These are phyloP conservation scores for Plenodomus lindquistii DNA, from an alignment of 2,329 filamentous ascomycete species.

Conservation along the genomic window DNA sequence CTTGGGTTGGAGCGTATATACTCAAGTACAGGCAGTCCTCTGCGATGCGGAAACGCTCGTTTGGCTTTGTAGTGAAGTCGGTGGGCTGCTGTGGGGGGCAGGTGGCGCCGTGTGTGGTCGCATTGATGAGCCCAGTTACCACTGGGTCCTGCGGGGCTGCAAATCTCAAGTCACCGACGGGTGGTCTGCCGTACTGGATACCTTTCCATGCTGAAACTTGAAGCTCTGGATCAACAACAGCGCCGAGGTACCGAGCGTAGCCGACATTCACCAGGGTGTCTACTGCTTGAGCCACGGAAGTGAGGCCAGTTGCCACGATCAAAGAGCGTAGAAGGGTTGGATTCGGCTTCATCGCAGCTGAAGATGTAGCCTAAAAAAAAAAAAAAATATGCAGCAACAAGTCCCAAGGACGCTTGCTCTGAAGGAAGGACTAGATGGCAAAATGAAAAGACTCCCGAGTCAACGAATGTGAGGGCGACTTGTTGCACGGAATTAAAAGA, in stretches of 20 bases:
- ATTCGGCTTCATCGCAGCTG: background rate
- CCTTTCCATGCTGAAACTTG: constrained; percentile 73
- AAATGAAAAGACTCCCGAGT: background rate
- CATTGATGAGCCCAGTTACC: constrained; percentile 12
- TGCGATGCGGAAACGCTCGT: constrained; percentile 31
- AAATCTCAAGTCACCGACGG: constrained; percentile 68
- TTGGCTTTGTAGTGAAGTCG: constrained; percentile 23
- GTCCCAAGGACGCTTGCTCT: background rate
- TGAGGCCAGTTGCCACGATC: background rate
- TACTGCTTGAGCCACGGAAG: constrained; percentile 28
- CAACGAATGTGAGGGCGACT: background rate
- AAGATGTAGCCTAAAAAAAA: background rate
- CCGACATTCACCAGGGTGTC: constrained; percentile 59
- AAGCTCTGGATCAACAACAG: constrained; percentile 47
- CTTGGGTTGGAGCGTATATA: constrained; percentile 62
- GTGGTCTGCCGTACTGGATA: constrained; percentile 72
- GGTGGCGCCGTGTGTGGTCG: constrained; percentile 36
- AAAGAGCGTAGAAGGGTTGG: background rate
- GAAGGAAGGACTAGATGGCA: background rate
- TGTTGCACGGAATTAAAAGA: no score
- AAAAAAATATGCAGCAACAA: background rate
- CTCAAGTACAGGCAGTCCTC: constrained; percentile 75
- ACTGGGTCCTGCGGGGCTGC: constrained; percentile 57
- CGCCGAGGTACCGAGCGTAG: constrained; percentile 68
- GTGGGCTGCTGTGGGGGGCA: constrained; percentile 35